These are phyloP conservation scores for Saturnispora quitensis DNA, from an alignment of 805 yeast genomes.

Conservation along the genomic window DNA sequence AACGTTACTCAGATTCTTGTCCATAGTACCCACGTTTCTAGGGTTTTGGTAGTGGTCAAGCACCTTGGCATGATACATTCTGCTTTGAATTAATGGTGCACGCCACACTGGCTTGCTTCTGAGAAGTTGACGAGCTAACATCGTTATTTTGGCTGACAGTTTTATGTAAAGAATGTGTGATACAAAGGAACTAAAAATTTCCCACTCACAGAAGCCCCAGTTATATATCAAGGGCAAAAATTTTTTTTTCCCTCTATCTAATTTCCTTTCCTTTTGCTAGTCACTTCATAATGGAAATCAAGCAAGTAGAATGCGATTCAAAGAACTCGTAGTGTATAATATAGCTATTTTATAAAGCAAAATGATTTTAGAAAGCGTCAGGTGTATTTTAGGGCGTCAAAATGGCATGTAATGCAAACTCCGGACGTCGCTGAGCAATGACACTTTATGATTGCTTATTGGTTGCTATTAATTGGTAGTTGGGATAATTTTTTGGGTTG, in stretches of 20 bases:
- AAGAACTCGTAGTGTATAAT: background rate
- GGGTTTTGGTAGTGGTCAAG: conserved; percentile 96
- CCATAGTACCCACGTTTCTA: conserved; percentile 89
- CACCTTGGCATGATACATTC: conserved; percentile 79
- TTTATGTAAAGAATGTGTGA: background rate
- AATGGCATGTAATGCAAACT: background rate
- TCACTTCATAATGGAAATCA: background rate
- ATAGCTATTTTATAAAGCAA: too few relatives aligned
- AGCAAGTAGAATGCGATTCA: background rate
- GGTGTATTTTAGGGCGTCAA: background rate
- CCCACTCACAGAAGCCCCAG: background rate
- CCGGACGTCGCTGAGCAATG: background rate
- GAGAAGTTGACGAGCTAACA: conserved; percentile 4
- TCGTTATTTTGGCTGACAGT: background rate
- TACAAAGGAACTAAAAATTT: background rate
- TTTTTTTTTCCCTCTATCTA: background rate
- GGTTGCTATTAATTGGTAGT: background rate
- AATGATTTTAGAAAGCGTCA: background rate
- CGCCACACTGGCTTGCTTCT: background rate
- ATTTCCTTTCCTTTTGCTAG: background rate
- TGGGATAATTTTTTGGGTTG: background rate
- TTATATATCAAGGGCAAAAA: background rate
- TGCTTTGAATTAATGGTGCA: background rate
- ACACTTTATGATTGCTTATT: background rate
- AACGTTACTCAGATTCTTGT: conserved; percentile 64